A percentile compares a stretch with the other conserved stretches of the same genome.
These are phyloP conservation scores for Stramenopiles sp. DNA, from an alignment of 352 stramenopile species.

Conservation along the genomic window DNA sequence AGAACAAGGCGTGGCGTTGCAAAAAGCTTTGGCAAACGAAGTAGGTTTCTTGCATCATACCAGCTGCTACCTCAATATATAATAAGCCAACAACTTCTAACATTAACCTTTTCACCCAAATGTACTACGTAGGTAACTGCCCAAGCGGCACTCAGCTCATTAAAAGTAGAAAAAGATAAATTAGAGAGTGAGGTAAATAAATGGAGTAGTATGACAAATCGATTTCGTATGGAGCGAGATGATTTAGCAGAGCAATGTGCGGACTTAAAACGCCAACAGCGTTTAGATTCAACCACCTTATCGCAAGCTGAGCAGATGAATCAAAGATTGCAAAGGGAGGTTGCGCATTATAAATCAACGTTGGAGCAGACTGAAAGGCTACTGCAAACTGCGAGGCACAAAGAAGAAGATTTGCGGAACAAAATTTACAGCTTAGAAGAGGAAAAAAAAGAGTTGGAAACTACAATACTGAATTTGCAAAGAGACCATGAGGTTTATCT, in stretches of 20 bases:
- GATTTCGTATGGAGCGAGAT: background rate
- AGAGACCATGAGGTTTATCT: background rate
- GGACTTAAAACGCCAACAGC: background rate
- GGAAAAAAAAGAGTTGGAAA: background rate
- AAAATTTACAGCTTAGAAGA: background rate
- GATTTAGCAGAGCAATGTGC: background rate
- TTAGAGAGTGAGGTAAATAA: background rate
- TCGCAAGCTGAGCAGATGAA: background rate
- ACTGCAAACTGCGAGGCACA: background rate
- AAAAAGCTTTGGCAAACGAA: background rate
- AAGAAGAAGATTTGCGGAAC: background rate
- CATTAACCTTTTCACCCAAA: too few species aligned
- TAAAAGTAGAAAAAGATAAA: slow-evolving; percentile 8
- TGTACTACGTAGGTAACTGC: background rate
- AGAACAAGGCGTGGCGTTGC: background rate
- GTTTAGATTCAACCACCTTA: slow-evolving; percentile 1
- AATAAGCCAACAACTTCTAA: too few species aligned
- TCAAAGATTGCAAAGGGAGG: background rate
- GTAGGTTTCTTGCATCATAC: too few species aligned
- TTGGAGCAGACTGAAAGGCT: background rate
- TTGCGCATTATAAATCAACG: background rate
- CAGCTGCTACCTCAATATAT: too few species aligned
- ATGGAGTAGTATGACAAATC: slow-evolving; percentile 5
- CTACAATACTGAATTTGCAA: background rate
- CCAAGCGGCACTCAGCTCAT: background rate